Evolutionary conservation across 352 stramenopile species (phyloP).

Genomic region (Halophytophthora batemanensis): DNA sequence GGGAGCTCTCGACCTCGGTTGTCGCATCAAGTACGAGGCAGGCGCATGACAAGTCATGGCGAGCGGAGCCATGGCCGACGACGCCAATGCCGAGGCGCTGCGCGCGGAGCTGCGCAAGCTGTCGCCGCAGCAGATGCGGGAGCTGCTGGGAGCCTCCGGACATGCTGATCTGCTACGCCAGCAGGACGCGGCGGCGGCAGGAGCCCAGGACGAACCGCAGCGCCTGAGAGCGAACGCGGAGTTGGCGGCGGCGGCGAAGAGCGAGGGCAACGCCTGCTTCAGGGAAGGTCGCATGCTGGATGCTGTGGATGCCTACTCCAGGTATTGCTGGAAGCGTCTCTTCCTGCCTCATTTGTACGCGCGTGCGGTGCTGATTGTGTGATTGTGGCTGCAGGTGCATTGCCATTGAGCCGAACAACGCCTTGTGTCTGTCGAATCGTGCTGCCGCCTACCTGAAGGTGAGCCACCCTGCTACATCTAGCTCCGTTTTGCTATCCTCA

Average conservation of each 20-base stretch:
- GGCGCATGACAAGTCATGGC: neutral
- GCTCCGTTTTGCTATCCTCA: too few relatives aligned
- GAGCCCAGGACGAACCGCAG: slow-evolving; percentile 32
- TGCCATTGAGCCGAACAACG: slow-evolving; percentile 33
- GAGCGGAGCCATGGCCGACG: neutral
- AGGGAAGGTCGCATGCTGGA: slow-evolving; percentile 29
- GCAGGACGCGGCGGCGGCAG: slow-evolving; percentile 4
- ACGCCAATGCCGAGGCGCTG: neutral
- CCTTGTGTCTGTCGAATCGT: slow-evolving; percentile 60
- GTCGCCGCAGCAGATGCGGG: slow-evolving; percentile 4
- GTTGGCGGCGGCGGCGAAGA: slow-evolving; percentile 28
- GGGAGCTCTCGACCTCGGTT: too few relatives aligned
- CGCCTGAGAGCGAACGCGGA: slow-evolving; percentile 28
- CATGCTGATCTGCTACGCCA: slow-evolving; percentile 1
- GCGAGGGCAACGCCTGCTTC: slow-evolving; percentile 60
- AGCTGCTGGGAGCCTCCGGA: slow-evolving; percentile 7
- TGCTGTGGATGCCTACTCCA: slow-evolving; percentile 46
- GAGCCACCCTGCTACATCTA: neutral
- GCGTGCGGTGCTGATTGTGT: neutral
- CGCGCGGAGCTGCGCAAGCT: slow-evolving; percentile 4
- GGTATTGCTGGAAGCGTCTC: slow-evolving; percentile 10
- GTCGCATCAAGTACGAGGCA: too few relatives aligned
- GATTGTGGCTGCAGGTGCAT: slow-evolving; percentile 31
- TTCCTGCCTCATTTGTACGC: slow-evolving; percentile 3
- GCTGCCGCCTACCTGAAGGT: slow-evolving; percentile 66